Evolutionary conservation across 2,329 filamentous ascomycete species (phyloP).

Genomic region (Arthrobotrys sinensis): DNA sequence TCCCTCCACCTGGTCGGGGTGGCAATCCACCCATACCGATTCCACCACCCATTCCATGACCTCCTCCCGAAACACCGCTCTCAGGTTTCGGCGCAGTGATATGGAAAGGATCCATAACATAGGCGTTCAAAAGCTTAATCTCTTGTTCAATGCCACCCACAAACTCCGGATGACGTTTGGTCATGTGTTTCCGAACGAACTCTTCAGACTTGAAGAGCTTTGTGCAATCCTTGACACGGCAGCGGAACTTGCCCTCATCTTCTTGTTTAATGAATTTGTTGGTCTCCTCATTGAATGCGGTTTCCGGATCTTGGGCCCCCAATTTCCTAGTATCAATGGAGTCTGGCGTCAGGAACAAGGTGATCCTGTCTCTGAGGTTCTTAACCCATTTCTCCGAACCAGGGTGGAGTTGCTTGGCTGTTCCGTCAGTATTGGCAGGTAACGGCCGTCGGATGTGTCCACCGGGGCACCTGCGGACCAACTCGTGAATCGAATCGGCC

Average conservation of each 20-base stretch:
- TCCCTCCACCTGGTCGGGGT: conserved; percentile 38
- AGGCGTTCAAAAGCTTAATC: conserved; percentile 91
- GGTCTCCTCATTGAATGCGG: conserved; percentile 88
- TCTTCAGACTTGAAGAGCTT: conserved; percentile 98
- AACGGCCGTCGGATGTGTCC: conserved; percentile 91
- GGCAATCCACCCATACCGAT: conserved; percentile 59
- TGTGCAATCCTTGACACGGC: conserved; percentile 94
- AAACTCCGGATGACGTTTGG: conserved; percentile 95
- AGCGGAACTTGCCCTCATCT: conserved; percentile 96
- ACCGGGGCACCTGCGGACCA: conserved; percentile 94
- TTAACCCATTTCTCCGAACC: conserved; percentile 99
- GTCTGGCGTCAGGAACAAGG: conserved; percentile 92
- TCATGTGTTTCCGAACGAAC: conserved; percentile 98
- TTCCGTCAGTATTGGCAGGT: conserved; percentile 77
- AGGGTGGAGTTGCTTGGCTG: conserved; percentile 89
- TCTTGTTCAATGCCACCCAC: conserved; percentile 84
- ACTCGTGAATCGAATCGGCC: conserved; percentile 95
- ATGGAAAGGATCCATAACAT: conserved; percentile 93
- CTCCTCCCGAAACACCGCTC: conserved; percentile 74
- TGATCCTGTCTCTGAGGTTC: conserved; percentile 96
- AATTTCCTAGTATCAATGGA: conserved; percentile 85
- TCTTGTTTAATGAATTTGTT: conserved; percentile 94
- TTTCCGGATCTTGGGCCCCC: conserved; percentile 87
- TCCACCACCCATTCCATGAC: conserved; percentile 63
- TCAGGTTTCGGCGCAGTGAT: conserved; percentile 86